A percentile compares a stretch with the other conserved stretches of the same genome.
phyloP scores from a whole-genome alignment of 441 rosid genomes.

The Gossypium armourianum region DNA sequence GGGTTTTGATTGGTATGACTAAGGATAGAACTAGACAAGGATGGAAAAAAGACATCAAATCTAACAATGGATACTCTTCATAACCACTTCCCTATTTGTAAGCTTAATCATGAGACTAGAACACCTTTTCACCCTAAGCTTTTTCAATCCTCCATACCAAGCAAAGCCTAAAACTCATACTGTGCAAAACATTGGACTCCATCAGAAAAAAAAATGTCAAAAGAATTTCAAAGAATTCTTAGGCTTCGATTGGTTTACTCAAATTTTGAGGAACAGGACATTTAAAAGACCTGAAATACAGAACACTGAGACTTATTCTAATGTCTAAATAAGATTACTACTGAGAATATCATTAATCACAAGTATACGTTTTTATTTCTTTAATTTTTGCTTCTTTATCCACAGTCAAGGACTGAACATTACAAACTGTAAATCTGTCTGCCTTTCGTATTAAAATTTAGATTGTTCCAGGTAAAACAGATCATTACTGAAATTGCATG shows the following conservation, averaged over 20 bases:
- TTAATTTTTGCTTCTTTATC: background rate
- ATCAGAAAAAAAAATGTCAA: background rate
- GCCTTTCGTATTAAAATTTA: background rate
- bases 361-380: background rate
- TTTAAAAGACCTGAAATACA: background rate
- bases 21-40: background rate
- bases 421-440: background rate
- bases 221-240: background rate
- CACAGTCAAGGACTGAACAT: background rate
- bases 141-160: background rate
- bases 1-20: background rate
- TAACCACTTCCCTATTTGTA: background rate
- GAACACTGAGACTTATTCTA: background rate
- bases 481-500: slow-evolving; percentile 6
- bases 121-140: background rate
- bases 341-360: slow-evolving; percentile 3
- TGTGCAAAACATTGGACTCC: background rate
- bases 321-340: background rate
- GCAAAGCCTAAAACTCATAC: background rate
- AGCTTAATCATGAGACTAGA: background rate
- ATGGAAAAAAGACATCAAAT: background rate
- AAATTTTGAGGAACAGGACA: background rate
- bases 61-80: background rate
- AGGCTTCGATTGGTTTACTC: background rate
- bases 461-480: background rate